Evolutionary conservation across 177 flowering plant genomes (phyloP).

Genomic region (Vitis hybrid): DNA sequence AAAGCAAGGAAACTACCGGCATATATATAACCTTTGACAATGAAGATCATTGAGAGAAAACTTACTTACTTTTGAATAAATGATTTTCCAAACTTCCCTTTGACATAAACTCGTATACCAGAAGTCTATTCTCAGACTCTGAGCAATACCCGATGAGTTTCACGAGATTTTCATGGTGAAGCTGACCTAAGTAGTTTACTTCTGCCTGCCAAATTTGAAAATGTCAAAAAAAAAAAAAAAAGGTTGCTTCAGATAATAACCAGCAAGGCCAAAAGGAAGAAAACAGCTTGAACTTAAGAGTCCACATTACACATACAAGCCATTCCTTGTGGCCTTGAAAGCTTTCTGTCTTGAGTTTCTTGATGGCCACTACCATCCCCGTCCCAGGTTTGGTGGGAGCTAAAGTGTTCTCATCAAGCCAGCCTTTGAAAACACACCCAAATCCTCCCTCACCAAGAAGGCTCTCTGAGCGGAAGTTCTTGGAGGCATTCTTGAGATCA

Average conservation of each 20-base stretch:
- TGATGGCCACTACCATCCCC: slow-evolving; percentile 65
- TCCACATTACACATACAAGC: slow-evolving; percentile 46
- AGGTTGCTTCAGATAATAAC: not conserved
- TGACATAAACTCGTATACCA: slow-evolving; percentile 67
- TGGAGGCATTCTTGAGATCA: slow-evolving; percentile 58
- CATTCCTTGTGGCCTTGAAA: slow-evolving; percentile 77
- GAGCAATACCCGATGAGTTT: slow-evolving; percentile 63
- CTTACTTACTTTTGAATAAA: slow-evolving; percentile 58
- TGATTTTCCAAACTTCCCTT: slow-evolving; percentile 76
- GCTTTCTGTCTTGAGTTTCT: slow-evolving; percentile 56
- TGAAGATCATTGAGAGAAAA: not conserved
- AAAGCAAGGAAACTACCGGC: no score
- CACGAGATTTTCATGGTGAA: slow-evolving; percentile 66
- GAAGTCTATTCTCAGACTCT: slow-evolving; percentile 54
- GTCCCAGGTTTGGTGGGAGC: slow-evolving; percentile 63
- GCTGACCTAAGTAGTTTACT: slow-evolving; percentile 62
- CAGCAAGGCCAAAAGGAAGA: slow-evolving; percentile 2
- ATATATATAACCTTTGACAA: no score
- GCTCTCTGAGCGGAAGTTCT: slow-evolving; percentile 52
- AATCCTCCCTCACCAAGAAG: slow-evolving; percentile 77
- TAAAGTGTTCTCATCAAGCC: slow-evolving; percentile 53
- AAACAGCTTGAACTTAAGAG: not conserved
- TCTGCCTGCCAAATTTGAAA: slow-evolving; percentile 47
- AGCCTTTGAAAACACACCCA: slow-evolving; percentile 68
- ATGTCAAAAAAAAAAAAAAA: not conserved